phyloP scores from a whole-genome alignment of 2,329 filamentous ascomycete species.

The Curvularia sp. region DNA sequence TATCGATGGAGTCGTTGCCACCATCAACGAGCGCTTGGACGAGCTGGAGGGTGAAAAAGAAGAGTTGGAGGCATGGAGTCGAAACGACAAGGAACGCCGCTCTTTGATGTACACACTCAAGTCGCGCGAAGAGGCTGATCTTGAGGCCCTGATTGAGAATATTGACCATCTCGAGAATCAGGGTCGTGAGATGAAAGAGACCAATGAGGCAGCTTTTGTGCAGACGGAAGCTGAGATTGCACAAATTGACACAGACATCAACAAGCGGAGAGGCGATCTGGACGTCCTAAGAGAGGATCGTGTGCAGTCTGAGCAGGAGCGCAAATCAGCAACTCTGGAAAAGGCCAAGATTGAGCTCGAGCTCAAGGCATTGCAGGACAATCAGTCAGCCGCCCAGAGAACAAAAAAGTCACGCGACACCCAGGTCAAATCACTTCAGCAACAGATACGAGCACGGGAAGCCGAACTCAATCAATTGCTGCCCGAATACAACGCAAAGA shows the following conservation, averaged over 20 bases:
- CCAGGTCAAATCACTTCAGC: slow-evolving; percentile 74
- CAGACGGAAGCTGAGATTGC: slow-evolving; percentile 80
- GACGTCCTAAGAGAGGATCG: slow-evolving; percentile 86
- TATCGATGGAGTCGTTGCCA: slow-evolving; percentile 89
- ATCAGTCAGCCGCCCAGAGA: slow-evolving; percentile 78
- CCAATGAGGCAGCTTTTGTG: slow-evolving; percentile 76
- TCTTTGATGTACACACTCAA: slow-evolving; percentile 96
- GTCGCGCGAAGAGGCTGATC: slow-evolving; percentile 82
- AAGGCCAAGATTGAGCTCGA: slow-evolving; percentile 87
- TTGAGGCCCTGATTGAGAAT: slow-evolving; percentile 77
- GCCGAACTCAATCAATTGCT: slow-evolving; percentile 75
- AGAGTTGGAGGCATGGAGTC: slow-evolving; percentile 90
- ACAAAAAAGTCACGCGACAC: slow-evolving; percentile 72
- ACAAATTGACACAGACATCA: slow-evolving; percentile 78
- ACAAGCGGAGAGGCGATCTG: slow-evolving; percentile 79
- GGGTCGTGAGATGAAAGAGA: slow-evolving; percentile 83
- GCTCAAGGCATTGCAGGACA: slow-evolving; percentile 81
- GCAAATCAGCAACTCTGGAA: slow-evolving; percentile 78
- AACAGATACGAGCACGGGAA: slow-evolving; percentile 78
- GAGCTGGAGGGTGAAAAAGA: slow-evolving; percentile 98
- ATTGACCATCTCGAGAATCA: slow-evolving; percentile 83
- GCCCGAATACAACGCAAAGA: slow-evolving; percentile 77
- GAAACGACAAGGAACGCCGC: slow-evolving; percentile 89
- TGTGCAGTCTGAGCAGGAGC: slow-evolving; percentile 86
- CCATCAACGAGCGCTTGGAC: slow-evolving; percentile 85